These are phyloP conservation scores for Botrytis deweyae DNA, from an alignment of 2,329 filamentous ascomycete genomes.

Conservation along the genomic window DNA sequence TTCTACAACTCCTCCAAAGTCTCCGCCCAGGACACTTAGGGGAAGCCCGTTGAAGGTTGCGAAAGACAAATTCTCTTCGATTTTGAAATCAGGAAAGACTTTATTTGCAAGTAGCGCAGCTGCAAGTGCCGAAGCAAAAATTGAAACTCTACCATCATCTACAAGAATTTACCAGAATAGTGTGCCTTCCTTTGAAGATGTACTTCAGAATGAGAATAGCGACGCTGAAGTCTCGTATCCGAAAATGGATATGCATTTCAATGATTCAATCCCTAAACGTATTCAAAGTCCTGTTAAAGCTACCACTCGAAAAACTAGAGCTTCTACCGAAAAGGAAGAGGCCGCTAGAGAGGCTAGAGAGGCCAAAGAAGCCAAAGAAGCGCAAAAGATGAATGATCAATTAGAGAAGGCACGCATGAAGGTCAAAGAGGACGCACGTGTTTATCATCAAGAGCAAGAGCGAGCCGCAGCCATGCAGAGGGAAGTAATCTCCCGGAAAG, in stretches of 20 bases:
- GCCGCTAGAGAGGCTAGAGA: conserved; percentile 61
- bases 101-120: conserved; percentile 76
- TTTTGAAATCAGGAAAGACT: conserved; percentile 82
- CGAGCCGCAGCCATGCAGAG: conserved; percentile 54
- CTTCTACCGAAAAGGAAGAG: conserved; percentile 62
- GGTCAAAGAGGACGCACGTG: conserved; percentile 65
- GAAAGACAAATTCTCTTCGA: conserved; percentile 88
- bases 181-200: conserved; percentile 49
- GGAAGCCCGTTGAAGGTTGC: conserved; percentile 88
- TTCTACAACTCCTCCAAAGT: conserved; percentile 45
- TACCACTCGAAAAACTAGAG: conserved; percentile 50
- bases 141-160: conserved; percentile 56
- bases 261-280: background rate
- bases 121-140: conserved; percentile 61
- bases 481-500: conserved; percentile 53
- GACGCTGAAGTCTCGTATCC: conserved; percentile 44
- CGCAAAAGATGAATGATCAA: conserved; percentile 59
- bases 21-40: conserved; percentile 54
- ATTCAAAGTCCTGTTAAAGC: conserved; percentile 34
- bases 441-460: conserved; percentile 59
- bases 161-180: conserved; percentile 47
- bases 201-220: conserved; percentile 40
- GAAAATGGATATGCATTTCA: conserved; percentile 26
- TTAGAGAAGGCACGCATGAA: conserved; percentile 67
- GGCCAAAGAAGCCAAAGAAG: conserved; percentile 62